Base-by-base conservation (phyloP, 257 asterid species). In the Solanum virginianum region DNA sequence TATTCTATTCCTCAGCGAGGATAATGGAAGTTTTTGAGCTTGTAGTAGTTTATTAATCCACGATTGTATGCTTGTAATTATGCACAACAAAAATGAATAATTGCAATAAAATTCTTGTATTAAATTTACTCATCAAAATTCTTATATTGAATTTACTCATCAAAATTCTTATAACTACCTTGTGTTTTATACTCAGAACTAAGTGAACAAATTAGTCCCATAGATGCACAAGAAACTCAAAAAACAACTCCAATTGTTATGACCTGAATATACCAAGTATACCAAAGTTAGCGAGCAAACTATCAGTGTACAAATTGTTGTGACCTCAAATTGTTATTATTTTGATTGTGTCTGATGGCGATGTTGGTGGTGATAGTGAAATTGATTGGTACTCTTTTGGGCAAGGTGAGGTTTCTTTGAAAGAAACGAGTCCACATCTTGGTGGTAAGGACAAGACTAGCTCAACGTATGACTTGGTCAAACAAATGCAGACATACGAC, bases 391-490 rank as follows among this genome's bases (percentile, higher is more conserved):
- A 55, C 79, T 41, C 85, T 7, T 12, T 16, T 8, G 85, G 88
- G 70, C 87, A 87, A 1, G 86, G 89, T 15, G 98, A 94, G 84
- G 93, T 88, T 83, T 86, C 92, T 5, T 57, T 94, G 26, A 94
- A 93, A 88, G 98, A 95, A 77, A 95, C 96, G 15, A 92, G 91
- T 41, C 98, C 98, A 13, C 94, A 90, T 60, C 94, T 95, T 6
- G 98, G 98, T 43, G 96, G 98, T 14, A 92, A 88, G 82, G 94
- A 94, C 65, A 95, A 92, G 66, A 86, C 93, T 16, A 95, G 93
- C 87, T 92, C 96, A 13, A 94, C 98, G 6, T 92, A 95, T 79
- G 97, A 95, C 81, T 90, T 95, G 1, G 97, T 95, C n/a, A 97
- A 93, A 82, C 97, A 93, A 29, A 29, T 29, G 32, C 39, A 36